These are phyloP conservation scores for Arthrobotrys conoides DNA, from an alignment of 2,329 filamentous ascomycete species.

Conservation along the genomic window DNA sequence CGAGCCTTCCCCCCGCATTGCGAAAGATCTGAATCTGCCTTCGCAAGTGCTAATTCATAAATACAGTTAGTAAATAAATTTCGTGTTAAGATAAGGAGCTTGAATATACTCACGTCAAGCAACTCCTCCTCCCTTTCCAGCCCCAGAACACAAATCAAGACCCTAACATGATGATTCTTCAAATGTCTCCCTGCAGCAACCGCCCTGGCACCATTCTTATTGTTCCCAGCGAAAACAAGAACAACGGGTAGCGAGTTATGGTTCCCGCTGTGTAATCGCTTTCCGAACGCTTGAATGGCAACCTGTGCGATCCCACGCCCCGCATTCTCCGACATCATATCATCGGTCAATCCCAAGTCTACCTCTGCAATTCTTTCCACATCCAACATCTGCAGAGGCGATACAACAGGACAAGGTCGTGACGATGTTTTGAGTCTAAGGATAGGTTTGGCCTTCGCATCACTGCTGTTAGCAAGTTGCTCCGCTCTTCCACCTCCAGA, in stretches of 20 bases:
- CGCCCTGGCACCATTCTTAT: conserved; percentile 86
- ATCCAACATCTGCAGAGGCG: conserved; percentile 87
- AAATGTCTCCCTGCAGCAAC: conserved; percentile 89
- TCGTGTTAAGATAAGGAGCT: too few species aligned
- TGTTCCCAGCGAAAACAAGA: conserved; percentile 93
- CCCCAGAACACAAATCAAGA: conserved; percentile 86
- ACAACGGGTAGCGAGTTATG: conserved; percentile 72
- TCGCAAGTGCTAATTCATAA: conserved; percentile 72
- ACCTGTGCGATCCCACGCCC: conserved; percentile 90
- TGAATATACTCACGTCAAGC: conserved; percentile 71
- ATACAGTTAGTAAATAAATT: not conserved
- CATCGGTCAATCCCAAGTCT: conserved; percentile 87
- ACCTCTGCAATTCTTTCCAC: conserved; percentile 91
- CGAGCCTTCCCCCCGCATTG: conserved; percentile 82
- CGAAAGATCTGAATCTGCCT: conserved; percentile 87
- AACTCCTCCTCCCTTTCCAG: conserved; percentile 86
- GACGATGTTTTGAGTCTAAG: conserved; percentile 63
- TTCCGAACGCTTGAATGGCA: conserved; percentile 77
- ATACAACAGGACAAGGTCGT: conserved; percentile 74
- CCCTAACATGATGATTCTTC: conserved; percentile 83
- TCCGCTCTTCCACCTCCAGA: conserved; percentile 36
- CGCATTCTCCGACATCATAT: conserved; percentile 92
- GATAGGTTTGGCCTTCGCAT: conserved; percentile 60
- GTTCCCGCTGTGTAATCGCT: conserved; percentile 68
- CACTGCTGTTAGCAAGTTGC: conserved; percentile 63